Conservation (phyloP, 1,284 basidiomycete genomes). For the Leccinum griseonigrum region DNA sequence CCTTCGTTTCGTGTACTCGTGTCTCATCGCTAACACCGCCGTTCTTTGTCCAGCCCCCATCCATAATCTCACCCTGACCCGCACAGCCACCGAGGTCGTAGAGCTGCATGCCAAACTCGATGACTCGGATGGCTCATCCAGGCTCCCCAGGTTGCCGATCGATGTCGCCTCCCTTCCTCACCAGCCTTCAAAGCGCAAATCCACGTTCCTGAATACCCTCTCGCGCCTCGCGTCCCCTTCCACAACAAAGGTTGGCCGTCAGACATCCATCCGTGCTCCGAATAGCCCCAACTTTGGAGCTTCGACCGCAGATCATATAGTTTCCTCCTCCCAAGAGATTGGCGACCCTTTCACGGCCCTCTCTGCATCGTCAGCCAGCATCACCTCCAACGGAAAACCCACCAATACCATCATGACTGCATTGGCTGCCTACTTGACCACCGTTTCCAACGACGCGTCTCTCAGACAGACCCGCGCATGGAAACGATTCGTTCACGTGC, state of each 20-base stretch:
- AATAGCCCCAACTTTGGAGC: slow-evolving; percentile 30
- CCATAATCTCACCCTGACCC: slow-evolving; percentile 83
- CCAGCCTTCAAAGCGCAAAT: slow-evolving; percentile 67
- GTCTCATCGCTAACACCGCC: slow-evolving; percentile 31
- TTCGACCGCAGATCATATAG: slow-evolving; percentile 36
- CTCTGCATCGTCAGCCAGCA: slow-evolving; percentile 27
- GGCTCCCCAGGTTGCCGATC: slow-evolving; percentile 61
- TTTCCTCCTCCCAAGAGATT: slow-evolving; percentile 54
- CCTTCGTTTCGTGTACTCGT: slow-evolving; percentile 15
- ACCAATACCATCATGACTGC: slow-evolving; percentile 53
- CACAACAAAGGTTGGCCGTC: slow-evolving; percentile 43
- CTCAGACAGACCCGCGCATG: slow-evolving; percentile 69
- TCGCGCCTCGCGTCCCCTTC: slow-evolving; percentile 73
- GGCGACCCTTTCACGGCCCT: slow-evolving; percentile 60
- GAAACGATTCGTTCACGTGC: slow-evolving; percentile 83
- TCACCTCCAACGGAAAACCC: slow-evolving; percentile 22
- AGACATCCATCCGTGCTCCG: slow-evolving; percentile 32
- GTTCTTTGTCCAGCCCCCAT: slow-evolving; percentile 62
- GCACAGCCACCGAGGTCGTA: slow-evolving; percentile 69
- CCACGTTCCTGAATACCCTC: slow-evolving; percentile 77
- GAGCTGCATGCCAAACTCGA: slow-evolving; percentile 77
- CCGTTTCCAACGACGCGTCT: slow-evolving; percentile 63
- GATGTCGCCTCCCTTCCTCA: slow-evolving; percentile 48
- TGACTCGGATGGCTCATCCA: slow-evolving; percentile 48
- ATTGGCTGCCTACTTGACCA: slow-evolving; percentile 79